phyloP scores from a whole-genome alignment of 495 filamentous ascomycete species.

The Neurospora pannonica region DNA sequence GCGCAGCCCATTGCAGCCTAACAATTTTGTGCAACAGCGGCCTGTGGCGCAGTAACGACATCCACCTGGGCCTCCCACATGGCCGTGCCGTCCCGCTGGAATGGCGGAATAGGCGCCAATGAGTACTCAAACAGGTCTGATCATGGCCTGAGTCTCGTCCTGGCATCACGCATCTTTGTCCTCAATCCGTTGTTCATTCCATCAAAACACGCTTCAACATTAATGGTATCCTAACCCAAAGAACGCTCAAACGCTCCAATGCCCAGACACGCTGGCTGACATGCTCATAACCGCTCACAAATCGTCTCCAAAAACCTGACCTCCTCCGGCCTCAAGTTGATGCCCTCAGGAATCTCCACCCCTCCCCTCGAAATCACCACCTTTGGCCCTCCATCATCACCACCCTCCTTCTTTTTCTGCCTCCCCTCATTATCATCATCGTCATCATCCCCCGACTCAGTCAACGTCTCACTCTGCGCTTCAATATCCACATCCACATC shows the following conservation, averaged over 20 bases:
- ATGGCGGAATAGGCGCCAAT: neutral
- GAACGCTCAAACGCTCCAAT: neutral
- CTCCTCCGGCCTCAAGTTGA: slow-evolving; percentile 11
- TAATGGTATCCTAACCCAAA: neutral
- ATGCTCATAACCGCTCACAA: slow-evolving; percentile 5
- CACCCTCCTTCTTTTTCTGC: neutral
- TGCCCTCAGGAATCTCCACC: slow-evolving; percentile 11
- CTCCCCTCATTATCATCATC: neutral
- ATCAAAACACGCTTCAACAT: neutral
- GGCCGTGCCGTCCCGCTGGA: neutral
- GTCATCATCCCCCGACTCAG: neutral
- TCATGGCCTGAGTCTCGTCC: too few relatives aligned
- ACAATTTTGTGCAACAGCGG: neutral
- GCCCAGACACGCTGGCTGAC: neutral
- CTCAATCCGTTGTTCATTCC: neutral
- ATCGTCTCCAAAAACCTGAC: slow-evolving; percentile 11
- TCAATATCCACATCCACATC: neutral
- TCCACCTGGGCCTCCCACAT: neutral
- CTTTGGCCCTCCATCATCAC: neutral
- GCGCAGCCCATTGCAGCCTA: neutral
- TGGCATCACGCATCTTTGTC: neutral
- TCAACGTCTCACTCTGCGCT: neutral
- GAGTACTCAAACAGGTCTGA: neutral
- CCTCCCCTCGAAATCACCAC: slow-evolving; percentile 7
- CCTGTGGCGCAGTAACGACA: neutral